Evolutionary conservation across 2,329 filamentous ascomycete species (phyloP), one percentile per base, ranked within the genome.

Genomic region (Ceratocystis variospora): DNA sequence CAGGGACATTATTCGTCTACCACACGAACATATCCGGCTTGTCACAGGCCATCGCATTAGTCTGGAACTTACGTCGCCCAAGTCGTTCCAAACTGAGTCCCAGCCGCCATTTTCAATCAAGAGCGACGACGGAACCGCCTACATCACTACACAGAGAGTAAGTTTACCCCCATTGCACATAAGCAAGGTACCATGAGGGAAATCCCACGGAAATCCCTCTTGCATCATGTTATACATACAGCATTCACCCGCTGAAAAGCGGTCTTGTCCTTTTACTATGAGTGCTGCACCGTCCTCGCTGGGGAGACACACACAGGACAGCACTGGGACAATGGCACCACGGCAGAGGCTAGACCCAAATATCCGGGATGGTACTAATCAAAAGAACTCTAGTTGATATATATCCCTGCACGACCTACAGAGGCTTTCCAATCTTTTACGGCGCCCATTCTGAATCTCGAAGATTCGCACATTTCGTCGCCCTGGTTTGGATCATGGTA

Each of bases 401-500:
- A 96, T 75, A 84, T 97, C 17, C 91, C 93, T 19, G 79, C 84
- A 64, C 82, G 84, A 67, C 81, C 86, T 3, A 88, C 87, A 19
- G 78, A 81, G 65, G 76, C 84, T 63, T 84, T 96, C 73, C 86
- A 93, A 74, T 96, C 91, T 62, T 96, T 97, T 76, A 90, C 90
- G 53, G 86, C 88, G 0, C 92, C 92, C 50, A 88, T 96, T 68
- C 82, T 96, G 69, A 92, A 93, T 73, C 83, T 96, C 57, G 84
- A 89, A 75, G 93, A 97, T 75, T 88, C 88, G 5, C 89, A 89
- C 72, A 88, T 95, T 68, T 86, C 87, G 41, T 89, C 92, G 2
- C 92, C 93, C 44, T 96, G 92, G 80, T 96, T 96, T 75, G 92
- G 93, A 22, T 87, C 90, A 3, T 96, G 96, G 79, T 87, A 89